A percentile compares a stretch with the other conserved stretches of the same genome.
Conservation (phyloP, 441 rosid species). For the Oxalis stricta region DNA sequence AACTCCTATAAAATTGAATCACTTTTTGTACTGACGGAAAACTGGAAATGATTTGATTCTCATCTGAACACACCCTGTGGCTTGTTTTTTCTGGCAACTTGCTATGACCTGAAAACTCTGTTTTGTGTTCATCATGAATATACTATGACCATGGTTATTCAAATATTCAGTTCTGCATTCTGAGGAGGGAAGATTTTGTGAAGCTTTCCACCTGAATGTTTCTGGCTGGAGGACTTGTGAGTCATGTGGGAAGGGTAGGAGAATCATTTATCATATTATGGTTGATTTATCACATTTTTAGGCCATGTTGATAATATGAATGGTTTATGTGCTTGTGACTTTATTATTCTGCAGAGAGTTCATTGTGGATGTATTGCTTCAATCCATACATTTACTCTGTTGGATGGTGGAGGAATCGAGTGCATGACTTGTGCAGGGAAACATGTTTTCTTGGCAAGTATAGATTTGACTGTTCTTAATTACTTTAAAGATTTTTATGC, state of each 20-base stretch:
- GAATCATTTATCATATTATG: constrained; percentile 7
- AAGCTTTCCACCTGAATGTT: constrained; percentile 52
- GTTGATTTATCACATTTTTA: constrained; percentile 8
- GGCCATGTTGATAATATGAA: not conserved
- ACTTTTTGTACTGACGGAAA: no score
- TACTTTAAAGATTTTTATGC: not conserved
- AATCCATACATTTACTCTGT: constrained; percentile 30
- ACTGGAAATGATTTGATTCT: no score
- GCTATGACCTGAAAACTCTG: not conserved
- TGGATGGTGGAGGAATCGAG: constrained; percentile 94
- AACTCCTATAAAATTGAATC: no score
- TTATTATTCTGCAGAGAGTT: constrained; percentile 42
- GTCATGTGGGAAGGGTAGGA: constrained; percentile 78
- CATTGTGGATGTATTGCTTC: constrained; percentile 98
- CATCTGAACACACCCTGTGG: no score
- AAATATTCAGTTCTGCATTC: constrained; percentile 44
- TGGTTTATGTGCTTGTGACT: constrained; percentile 3
- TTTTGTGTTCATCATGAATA: not conserved
- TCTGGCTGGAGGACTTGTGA: constrained; percentile 91
- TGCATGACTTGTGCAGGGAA: constrained; percentile 71
- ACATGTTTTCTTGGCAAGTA: constrained; percentile 42
- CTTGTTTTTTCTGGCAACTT: no score
- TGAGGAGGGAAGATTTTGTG: constrained; percentile 82
- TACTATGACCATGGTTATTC: constrained; percentile 5
- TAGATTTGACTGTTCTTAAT: constrained; percentile 7